Evolutionary conservation across 768 basidiomycete species (phyloP).

Genomic region (Cystobasidium ongulense): DNA sequence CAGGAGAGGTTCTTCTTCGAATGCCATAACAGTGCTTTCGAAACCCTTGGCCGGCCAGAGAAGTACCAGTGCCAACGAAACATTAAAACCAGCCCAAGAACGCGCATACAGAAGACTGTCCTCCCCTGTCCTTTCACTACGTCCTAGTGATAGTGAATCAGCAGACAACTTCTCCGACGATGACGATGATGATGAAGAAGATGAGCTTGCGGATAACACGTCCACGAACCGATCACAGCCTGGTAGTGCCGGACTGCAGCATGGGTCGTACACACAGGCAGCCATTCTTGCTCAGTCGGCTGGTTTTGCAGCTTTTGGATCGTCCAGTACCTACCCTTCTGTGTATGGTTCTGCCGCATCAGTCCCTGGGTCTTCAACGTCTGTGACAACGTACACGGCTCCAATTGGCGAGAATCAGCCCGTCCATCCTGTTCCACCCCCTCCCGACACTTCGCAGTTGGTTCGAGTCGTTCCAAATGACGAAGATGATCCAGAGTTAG

Average conservation of each 20-base stretch:
- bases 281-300: not conserved
- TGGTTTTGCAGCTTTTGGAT: not conserved
- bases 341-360: too few relatives aligned
- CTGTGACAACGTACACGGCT: not conserved
- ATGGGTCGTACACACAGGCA: not conserved
- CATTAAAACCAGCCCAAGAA: not conserved
- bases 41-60: not conserved
- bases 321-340: too few relatives aligned
- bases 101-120: slow-evolving; percentile 4
- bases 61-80: not conserved
- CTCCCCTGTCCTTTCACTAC: slow-evolving; percentile 8
- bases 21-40: not conserved
- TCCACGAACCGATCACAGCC: not conserved
- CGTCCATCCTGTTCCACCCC: not conserved
- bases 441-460: not conserved
- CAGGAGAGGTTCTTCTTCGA: not conserved
- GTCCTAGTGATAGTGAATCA: not conserved
- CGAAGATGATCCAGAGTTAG: not conserved
- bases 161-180: not conserved
- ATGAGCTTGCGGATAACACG: not conserved
- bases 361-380: too few relatives aligned
- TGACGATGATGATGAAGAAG: slow-evolving; percentile 21
- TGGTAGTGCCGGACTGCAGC: not conserved
- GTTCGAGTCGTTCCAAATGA: not conserved
- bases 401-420: not conserved